These are phyloP conservation scores for Aspergillus sp. DNA, from an alignment of 2,329 filamentous ascomycete genomes.

Conservation along the genomic window DNA sequence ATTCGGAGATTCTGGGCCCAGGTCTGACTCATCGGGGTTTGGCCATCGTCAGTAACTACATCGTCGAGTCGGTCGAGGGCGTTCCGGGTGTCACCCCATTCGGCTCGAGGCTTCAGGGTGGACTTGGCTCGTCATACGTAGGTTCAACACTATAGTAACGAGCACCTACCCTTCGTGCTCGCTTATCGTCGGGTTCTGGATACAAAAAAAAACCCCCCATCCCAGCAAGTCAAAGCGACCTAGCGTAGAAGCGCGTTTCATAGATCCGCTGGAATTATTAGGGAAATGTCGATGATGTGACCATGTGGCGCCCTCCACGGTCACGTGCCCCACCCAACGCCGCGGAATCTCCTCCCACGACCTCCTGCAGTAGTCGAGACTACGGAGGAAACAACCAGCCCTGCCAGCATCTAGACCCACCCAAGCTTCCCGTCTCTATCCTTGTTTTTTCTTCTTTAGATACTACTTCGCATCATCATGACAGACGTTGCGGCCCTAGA, in stretches of 20 bases:
- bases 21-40: background rate
- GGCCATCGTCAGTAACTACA: background rate
- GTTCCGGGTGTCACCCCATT: background rate
- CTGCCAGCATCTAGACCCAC: background rate
- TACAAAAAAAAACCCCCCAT: background rate
- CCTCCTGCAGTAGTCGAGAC: background rate
- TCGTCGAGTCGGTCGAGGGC: background rate
- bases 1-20: background rate
- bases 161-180: background rate
- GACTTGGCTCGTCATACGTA: background rate
- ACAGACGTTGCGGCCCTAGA: conserved; percentile 45
- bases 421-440: background rate
- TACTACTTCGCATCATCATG: conserved; percentile 29
- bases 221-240: too few species aligned
- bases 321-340: background rate
- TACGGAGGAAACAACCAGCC: background rate
- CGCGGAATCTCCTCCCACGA: background rate
- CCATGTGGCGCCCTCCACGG: background rate
- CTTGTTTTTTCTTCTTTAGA: background rate
- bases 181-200: background rate
- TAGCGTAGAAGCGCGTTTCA: background rate
- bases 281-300: background rate
- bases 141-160: background rate
- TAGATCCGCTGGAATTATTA: background rate
- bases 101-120: background rate